A percentile compares a stretch with the other conserved stretches of the same genome.
Evolutionary conservation across 331 rosid genomes (phyloP).

Genomic region (Acacia concinna): DNA sequence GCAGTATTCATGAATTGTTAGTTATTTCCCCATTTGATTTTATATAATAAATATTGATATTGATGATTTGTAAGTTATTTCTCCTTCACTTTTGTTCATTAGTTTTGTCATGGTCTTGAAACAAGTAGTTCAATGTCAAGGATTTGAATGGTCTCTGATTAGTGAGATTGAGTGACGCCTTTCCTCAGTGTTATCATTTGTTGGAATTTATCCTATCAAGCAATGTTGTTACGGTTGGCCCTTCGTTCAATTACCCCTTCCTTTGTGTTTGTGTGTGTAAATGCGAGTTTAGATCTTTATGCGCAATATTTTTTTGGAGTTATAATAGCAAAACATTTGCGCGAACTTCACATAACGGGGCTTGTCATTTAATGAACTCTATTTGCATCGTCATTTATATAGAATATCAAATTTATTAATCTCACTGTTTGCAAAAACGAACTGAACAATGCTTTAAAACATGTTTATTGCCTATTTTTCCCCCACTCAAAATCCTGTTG

Average conservation of each 20-base stretch:
- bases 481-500: too few relatives aligned
- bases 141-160: neutral
- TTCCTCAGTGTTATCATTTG: neutral
- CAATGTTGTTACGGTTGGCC: neutral
- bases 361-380: neutral
- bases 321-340: too few relatives aligned
- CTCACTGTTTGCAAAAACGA: too few relatives aligned
- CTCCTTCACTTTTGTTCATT: neutral
- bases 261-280: too few relatives aligned
- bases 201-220: neutral
- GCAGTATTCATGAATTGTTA: neutral
- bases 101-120: neutral
- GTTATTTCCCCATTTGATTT: neutral
- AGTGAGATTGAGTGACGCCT: neutral
- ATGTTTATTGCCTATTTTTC: too few relatives aligned
- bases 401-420: too few relatives aligned
- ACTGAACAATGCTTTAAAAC: too few relatives aligned
- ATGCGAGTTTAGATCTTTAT: neutral
- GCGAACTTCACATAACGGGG: too few relatives aligned
- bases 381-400: too few relatives aligned
- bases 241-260: neutral
- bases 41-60: too few relatives aligned
- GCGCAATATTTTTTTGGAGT: neutral
- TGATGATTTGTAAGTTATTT: neutral
- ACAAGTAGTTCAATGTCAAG: neutral